Conservation (phyloP, 495 filamentous ascomycete species). For the Penicillium ucsense region DNA sequence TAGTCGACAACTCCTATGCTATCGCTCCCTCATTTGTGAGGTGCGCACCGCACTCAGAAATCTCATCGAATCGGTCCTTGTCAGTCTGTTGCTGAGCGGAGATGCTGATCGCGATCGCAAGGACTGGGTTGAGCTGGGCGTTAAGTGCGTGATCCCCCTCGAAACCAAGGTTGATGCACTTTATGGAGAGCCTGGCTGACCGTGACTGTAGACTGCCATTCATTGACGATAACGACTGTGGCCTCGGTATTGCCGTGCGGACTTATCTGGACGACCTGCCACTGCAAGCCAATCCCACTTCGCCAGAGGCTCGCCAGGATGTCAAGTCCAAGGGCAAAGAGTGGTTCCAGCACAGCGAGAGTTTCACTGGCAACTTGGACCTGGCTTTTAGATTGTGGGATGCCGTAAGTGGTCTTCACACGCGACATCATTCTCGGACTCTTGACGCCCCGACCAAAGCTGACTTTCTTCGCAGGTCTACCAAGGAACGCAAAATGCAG, state of each 20-base stretch:
- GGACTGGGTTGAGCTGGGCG: conserved; percentile 60
- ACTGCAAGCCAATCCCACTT: conserved; percentile 42
- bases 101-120: conserved; percentile 61
- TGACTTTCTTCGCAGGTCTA: conserved; percentile 38
- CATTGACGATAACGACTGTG: conserved; percentile 70
- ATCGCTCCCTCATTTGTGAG: conserved; percentile 70
- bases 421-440: too few relatives aligned
- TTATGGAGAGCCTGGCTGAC: conserved; percentile 12
- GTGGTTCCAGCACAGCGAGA: conserved; percentile 67
- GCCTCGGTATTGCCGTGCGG: conserved; percentile 81
- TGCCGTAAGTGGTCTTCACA: conserved; percentile 43
- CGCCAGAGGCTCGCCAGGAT: conserved; percentile 48
- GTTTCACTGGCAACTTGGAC: conserved; percentile 68
- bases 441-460: background rate
- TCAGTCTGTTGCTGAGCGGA: conserved; percentile 70
- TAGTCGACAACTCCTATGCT: conserved; percentile 79
- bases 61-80: conserved; percentile 68
- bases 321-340: conserved; percentile 54
- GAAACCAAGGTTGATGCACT: background rate
- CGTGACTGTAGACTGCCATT: conserved; percentile 67
- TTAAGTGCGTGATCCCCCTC: conserved; percentile 47
- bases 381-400: conserved; percentile 77
- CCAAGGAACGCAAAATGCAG: conserved; percentile 54
- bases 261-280: conserved; percentile 81
- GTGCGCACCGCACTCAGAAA: conserved; percentile 72